Conservation (phyloP, 345 rosid genomes). For the Eucalyptus victrix region DNA sequence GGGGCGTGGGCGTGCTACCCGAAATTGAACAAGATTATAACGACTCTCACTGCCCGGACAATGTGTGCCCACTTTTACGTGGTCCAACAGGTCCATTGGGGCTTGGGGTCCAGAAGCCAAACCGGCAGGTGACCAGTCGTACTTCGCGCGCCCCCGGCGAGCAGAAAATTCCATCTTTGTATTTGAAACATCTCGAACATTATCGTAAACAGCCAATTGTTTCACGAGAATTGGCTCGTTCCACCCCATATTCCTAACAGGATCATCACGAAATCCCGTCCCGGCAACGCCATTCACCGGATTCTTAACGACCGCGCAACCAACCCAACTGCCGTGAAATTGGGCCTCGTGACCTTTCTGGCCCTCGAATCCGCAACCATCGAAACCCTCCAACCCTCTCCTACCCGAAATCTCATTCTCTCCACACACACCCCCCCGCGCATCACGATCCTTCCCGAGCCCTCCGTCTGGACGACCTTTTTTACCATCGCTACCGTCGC, state of each 20-base stretch:
- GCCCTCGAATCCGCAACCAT: neutral
- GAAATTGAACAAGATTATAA: neutral
- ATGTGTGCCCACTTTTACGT: neutral
- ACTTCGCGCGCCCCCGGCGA: neutral
- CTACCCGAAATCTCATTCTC: neutral
- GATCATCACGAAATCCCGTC: neutral
- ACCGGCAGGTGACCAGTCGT: neutral
- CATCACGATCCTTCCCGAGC: neutral
- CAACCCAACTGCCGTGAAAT: neutral
- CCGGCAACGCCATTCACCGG: neutral
- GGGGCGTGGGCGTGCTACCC: neutral
- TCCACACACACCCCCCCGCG: neutral
- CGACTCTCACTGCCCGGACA: neutral
- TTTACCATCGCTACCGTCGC: neutral
- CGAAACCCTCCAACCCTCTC: neutral
- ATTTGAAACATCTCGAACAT: neutral
- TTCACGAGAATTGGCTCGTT: neutral
- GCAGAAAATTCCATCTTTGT: neutral
- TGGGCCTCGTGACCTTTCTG: neutral
- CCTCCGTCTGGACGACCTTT: neutral
- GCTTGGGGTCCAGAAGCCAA: neutral
- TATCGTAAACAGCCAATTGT: neutral
- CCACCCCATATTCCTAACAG: neutral
- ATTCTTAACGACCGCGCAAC: neutral
- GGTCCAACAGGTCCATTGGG: neutral